Base-by-base conservation (phyloP, 768 basidiomycete genomes). In the Xanthoconium stramineum region DNA sequence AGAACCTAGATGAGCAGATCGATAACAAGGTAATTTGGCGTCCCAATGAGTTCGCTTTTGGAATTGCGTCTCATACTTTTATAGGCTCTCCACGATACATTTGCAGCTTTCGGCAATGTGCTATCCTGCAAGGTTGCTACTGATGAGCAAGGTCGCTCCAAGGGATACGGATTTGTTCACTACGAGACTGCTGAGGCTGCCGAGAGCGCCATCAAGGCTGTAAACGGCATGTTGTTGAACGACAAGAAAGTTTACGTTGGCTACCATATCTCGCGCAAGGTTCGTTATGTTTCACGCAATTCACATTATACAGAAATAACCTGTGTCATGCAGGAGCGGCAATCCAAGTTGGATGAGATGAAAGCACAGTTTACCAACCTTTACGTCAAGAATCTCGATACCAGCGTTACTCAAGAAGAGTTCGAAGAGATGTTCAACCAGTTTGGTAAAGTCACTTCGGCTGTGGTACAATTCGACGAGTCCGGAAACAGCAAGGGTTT, bases 201-300 rank as follows among this genome's bases (percentile, higher is more conserved):
- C 56, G 91, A 95, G 14, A 85, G 82, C 49, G 97, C 97, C 62
- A 98, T 99, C 82, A 95, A 97, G 76, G 89, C 93, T 53, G 97
- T 98, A 71, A 97, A 99, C 72, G 94, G 96, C 62, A 99, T 99
- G 97, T 75, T 99, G 63, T 80, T 99, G 71, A 98, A 98, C 75
- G 97, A 99, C 80, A 98, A 97, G 78, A 98, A 98, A 80, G 97
- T 99, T 63, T 99, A 88, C 66, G 97, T 99, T 62, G 97, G 97
- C 53, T 83, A 94, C 69, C 96, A 99, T 76, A 90, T 98, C 71
- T 92, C 94, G 58, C 91, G 92, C 81, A 97, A 96, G 87, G 89
- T 87, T 28, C 17, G 78, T 72, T 8, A 13, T 7, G 12, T 20
- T 30, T 24, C 20, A 4, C 14, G 19, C 17, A 14, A 33, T 35